phyloP scores from a whole-genome alignment of 2,329 filamentous ascomycete species.

The Aspergillus pseudoviridinutans region DNA sequence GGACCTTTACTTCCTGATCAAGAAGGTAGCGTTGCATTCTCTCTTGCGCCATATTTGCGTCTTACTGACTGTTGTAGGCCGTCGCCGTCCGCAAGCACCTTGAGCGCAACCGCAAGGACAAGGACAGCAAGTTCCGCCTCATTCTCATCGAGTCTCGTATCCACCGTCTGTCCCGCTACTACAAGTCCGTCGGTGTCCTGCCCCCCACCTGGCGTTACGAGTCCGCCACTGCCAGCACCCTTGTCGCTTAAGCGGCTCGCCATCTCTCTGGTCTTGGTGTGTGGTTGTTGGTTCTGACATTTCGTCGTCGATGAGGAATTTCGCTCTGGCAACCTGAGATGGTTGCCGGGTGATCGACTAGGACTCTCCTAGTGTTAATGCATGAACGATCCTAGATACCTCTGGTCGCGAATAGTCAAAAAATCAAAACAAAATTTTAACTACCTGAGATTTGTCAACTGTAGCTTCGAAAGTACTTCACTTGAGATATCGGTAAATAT shows the following conservation, averaged over 20 bases:
- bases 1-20: slow-evolving; percentile 99
- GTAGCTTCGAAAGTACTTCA: not conserved
- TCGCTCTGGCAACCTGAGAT: not conserved
- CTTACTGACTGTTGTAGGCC: slow-evolving; percentile 53
- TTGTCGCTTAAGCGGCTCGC: slow-evolving; percentile 69
- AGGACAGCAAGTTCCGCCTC: slow-evolving; percentile 99
- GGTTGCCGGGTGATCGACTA: not conserved
- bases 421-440: not conserved
- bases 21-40: slow-evolving; percentile 67
- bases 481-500: not conserved
- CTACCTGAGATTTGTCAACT: not conserved
- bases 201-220: slow-evolving; percentile 99
- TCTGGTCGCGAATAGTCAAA: not conserved
- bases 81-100: slow-evolving; percentile 99
- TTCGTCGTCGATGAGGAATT: not conserved
- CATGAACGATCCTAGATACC: not conserved
- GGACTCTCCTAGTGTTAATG: not conserved
- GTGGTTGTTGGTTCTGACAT: slow-evolving; percentile 4
- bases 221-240: slow-evolving; percentile 90
- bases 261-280: not conserved
- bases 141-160: slow-evolving; percentile 99
- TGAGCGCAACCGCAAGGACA: slow-evolving; percentile 99
- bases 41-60: not conserved
- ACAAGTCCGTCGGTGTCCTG: slow-evolving; percentile 86
- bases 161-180: slow-evolving; percentile 99